phyloP scores from a whole-genome alignment of 208 protist genomes.

The Acanthamoeba culbertsoni region DNA sequence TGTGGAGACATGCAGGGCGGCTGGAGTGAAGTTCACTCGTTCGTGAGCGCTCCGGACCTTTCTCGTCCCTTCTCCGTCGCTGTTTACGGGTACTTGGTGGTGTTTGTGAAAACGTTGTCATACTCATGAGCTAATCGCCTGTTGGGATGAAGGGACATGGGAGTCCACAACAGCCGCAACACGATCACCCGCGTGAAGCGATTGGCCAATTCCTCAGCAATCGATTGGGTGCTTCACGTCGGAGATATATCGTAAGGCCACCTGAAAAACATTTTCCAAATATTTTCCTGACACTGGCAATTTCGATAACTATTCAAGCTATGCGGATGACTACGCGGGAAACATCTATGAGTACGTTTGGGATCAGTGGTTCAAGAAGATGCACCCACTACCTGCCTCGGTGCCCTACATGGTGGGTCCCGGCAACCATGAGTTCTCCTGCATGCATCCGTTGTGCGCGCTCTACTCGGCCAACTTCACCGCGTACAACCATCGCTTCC shows the following conservation, averaged over 20 bases:
- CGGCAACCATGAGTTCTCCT: constrained; percentile 38
- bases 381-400: neutral
- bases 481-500: constrained; percentile 39
- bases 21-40: neutral
- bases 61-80: neutral
- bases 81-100: neutral
- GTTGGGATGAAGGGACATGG: constrained; percentile 12
- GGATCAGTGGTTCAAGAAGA: constrained; percentile 39
- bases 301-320: neutral
- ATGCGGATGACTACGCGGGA: constrained; percentile 33
- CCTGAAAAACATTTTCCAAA: too few species aligned
- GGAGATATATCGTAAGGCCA: constrained; percentile 31
- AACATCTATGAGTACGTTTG: constrained; percentile 48
- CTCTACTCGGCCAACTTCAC: constrained; percentile 56
- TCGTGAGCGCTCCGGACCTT: neutral
- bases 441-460: neutral
- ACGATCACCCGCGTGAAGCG: neutral
- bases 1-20: neutral
- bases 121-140: neutral
- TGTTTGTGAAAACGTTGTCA: too few species aligned
- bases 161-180: neutral
- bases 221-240: constrained; percentile 42
- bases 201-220: neutral
- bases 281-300: neutral
- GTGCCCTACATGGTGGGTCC: constrained; percentile 57